Evolutionary conservation across 2,329 filamentous ascomycete species (phyloP), one percentile per base, ranked within the genome.

Genomic region (Aspergillus puulaauensis): DNA sequence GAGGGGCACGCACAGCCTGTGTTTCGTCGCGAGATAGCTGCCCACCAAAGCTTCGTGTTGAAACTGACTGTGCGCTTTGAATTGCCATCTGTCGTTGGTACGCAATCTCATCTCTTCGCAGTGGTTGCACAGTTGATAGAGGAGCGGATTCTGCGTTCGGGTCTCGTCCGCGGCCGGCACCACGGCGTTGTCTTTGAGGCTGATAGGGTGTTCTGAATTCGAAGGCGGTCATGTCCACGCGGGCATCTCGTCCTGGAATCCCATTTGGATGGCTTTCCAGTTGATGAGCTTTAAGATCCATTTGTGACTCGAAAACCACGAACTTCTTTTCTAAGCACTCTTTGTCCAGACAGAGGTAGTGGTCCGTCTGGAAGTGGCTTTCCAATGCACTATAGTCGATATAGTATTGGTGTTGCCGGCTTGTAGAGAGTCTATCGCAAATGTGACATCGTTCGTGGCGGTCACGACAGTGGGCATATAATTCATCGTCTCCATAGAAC

Each of bases 251-350:
- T 56, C 92, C 97, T 8, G 91, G 91, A 23, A 96, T 73, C 0
- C 88, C 85, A 65, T 87, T 86, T 0, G 88, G 91, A 70, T 99
- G 95, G 54, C 88, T 85, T 66, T 90, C 88, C 9, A 99, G 77
- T 72, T 96, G 91, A 75, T 99, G 95, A 3, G 90, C 95, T 73
- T 98, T 96, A 47, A 99, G 78, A 68, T 99, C 95, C 81, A 99
- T 87, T 69, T 97, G 91, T 0, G 92, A 93, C 55, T 91, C 91
- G 66, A 99, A 99, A 0, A 98, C 95, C 31, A 98, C 90, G 71
- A 98, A 97, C 72, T 97, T 98, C 83, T 96, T 96, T 66, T 98
- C 95, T 69, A 95, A 73, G 68, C 95, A 99, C 70, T 96, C 93
- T 54, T 84, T 82, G 67, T 99, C 92, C 6, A 85, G 75, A 70